Evolutionary conservation across 306 rosid genomes (phyloP).

Genomic region (Begonia loranthoides): DNA sequence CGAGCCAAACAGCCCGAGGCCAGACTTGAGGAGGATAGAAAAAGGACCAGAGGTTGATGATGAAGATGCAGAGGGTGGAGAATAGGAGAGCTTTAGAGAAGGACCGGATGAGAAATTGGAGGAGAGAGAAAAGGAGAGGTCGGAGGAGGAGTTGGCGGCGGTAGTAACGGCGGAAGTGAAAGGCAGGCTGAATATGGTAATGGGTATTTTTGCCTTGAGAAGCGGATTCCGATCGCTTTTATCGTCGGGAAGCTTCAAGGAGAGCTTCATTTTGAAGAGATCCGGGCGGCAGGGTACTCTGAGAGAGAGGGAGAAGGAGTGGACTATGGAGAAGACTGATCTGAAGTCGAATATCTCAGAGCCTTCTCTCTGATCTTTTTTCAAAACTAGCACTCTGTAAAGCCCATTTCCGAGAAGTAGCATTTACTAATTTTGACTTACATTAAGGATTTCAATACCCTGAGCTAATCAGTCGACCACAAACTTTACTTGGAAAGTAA

Average conservation of each 20-base stretch:
- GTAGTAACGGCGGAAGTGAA: slow-evolving; percentile 40
- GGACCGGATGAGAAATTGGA: slow-evolving; percentile 15
- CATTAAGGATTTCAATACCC: too few species aligned
- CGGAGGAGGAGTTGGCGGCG: slow-evolving; percentile 15
- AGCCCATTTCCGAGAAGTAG: too few species aligned
- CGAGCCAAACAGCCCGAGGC: slow-evolving; percentile 68
- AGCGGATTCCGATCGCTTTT: slow-evolving; percentile 12
- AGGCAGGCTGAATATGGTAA: slow-evolving; percentile 46
- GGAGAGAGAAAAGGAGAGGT: slow-evolving; percentile 15
- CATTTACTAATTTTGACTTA: too few species aligned
- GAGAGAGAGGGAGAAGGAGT: background rate
- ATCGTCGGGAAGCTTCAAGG: slow-evolving; percentile 42
- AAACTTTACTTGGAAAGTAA: too few species aligned
- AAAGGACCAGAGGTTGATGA: slow-evolving; percentile 40
- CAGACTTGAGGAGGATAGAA: slow-evolving; percentile 73
- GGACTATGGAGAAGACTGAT: background rate
- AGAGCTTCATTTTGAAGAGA: slow-evolving; percentile 7
- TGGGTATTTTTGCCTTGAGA: slow-evolving; percentile 57
- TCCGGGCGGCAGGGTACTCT: background rate
- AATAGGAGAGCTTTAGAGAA: slow-evolving; percentile 47
- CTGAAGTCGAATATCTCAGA: too few species aligned
- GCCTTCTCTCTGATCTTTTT: too few species aligned
- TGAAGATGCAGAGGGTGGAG: slow-evolving; percentile 53
- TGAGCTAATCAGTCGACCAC: too few species aligned
- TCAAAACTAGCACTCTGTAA: too few species aligned